Evolutionary conservation across 1,284 basidiomycete species (phyloP).

Genomic region (Somion occarium): DNA sequence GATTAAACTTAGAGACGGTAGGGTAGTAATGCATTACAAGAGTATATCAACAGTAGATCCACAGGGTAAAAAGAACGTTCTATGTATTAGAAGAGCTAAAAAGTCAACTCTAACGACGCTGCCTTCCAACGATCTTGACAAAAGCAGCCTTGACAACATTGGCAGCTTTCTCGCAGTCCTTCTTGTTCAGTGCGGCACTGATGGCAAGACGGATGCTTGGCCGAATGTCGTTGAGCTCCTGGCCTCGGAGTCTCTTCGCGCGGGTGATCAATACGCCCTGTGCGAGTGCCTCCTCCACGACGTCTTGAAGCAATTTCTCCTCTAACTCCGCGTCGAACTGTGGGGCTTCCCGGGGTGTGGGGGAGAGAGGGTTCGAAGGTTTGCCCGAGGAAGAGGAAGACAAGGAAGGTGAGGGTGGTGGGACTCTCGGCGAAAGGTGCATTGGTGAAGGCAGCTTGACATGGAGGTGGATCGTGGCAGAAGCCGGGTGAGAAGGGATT

Average conservation of each 20-base stretch:
- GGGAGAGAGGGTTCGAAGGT: constrained; percentile 41
- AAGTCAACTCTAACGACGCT: constrained; percentile 23
- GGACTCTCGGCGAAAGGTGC: constrained; percentile 31
- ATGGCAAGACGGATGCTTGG: constrained; percentile 89
- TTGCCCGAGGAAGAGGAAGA: constrained; percentile 20
- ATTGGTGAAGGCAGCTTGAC: constrained; percentile 37
- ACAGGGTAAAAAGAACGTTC: not conserved
- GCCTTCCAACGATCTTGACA: constrained; percentile 60
- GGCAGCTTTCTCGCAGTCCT: constrained; percentile 90
- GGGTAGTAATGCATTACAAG: not conserved
- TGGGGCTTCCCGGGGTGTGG: constrained; percentile 37
- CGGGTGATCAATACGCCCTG: constrained; percentile 83
- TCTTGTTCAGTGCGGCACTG: constrained; percentile 73
- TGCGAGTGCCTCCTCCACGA: constrained; percentile 77
- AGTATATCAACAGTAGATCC: not conserved
- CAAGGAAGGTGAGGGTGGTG: constrained; percentile 28
- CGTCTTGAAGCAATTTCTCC: constrained; percentile 78
- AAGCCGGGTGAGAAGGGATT: constrained; percentile 82
- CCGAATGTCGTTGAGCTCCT: constrained; percentile 78
- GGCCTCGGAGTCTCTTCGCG: constrained; percentile 75
- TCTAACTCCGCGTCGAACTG: constrained; percentile 65
- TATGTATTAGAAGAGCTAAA: not conserved
- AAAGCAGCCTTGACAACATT: constrained; percentile 71
- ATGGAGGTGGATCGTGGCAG: constrained; percentile 86
- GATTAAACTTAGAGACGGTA: not conserved